These are phyloP conservation scores for Coniferiporia sulphurascens DNA, from an alignment of 1,284 basidiomycete species.

Conservation along the genomic window DNA sequence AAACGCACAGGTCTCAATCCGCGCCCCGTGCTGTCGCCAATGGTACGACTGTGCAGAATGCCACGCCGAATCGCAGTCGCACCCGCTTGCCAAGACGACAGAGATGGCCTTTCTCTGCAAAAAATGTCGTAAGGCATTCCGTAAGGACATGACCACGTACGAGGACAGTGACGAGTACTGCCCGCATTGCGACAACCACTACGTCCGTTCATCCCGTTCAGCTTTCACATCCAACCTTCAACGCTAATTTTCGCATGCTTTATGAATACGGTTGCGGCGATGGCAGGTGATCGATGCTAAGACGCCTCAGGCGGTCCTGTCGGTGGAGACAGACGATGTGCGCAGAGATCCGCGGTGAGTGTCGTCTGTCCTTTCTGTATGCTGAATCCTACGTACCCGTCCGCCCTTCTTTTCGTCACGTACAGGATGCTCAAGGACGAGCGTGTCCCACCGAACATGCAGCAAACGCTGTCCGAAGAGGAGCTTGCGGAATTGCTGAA, in stretches of 20 bases:
- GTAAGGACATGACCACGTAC: conserved; percentile 88
- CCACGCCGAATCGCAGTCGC: conserved; percentile 80
- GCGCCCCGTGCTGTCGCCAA: conserved; percentile 90
- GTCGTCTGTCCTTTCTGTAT: not conserved
- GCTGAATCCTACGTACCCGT: not conserved
- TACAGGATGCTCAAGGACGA: conserved; percentile 70
- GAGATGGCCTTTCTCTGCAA: conserved; percentile 97
- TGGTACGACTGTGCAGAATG: conserved; percentile 97
- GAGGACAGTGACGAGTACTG: conserved; percentile 98
- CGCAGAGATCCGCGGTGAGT: conserved; percentile 80
- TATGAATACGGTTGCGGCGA: not conserved
- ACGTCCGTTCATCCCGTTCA: conserved; percentile 52
- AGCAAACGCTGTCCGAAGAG: conserved; percentile 1
- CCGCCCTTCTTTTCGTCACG: not conserved
- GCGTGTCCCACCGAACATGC: conserved; percentile 29
- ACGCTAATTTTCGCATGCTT: not conserved
- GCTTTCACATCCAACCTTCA: not conserved
- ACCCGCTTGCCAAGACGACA: conserved; percentile 68
- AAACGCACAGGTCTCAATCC: conserved; percentile 90
- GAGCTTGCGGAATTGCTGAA: conserved; percentile 11
- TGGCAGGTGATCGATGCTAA: conserved; percentile 88
- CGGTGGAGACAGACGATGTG: conserved; percentile 88
- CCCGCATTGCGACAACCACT: conserved; percentile 97
- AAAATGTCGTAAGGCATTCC: conserved; percentile 95
- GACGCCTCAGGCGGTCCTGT: conserved; percentile 79